A percentile compares a stretch with the other conserved stretches of the same genome.
phyloP scores from a whole-genome alignment of 352 stramenopile genomes.

The Phytopythium delawarense region DNA sequence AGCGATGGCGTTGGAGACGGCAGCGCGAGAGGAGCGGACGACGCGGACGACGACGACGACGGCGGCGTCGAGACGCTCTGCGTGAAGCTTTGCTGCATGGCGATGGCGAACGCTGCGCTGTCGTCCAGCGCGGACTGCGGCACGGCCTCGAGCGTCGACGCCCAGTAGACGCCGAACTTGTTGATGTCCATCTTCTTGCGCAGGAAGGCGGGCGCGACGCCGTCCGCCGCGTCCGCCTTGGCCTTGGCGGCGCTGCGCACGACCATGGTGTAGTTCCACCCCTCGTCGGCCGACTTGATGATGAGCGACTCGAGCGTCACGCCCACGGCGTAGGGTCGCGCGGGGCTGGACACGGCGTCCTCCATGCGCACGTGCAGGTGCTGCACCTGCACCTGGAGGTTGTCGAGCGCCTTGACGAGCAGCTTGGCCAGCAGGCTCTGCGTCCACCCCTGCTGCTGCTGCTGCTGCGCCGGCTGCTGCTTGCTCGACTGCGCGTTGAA shows the following conservation, averaged over 20 bases:
- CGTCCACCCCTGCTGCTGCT: constrained; percentile 35
- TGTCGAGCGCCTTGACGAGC: constrained; percentile 77
- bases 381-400: constrained; percentile 79
- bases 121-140: constrained; percentile 42
- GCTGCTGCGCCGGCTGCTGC: constrained; percentile 9
- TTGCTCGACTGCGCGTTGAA: constrained; percentile 34
- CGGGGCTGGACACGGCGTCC: constrained; percentile 46
- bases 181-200: constrained; percentile 83
- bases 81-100: constrained; percentile 66
- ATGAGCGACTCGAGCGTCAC: constrained; percentile 78
- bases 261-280: constrained; percentile 84
- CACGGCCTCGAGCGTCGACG: constrained; percentile 43
- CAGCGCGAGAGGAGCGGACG: background rate
- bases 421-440: constrained; percentile 80
- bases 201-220: constrained; percentile 33
- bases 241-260: constrained; percentile 25
- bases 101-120: constrained; percentile 46
- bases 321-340: constrained; percentile 50
- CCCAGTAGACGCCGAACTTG: constrained; percentile 80
- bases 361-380: constrained; percentile 73
- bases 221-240: background rate
- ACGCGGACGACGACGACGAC: constrained; percentile 3
- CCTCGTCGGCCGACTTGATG: constrained; percentile 75
- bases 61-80: constrained; percentile 9
- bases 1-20: background rate